These are phyloP conservation scores for Elongisporangium undulatum DNA, from an alignment of 352 stramenopile genomes.

Conservation along the genomic window DNA sequence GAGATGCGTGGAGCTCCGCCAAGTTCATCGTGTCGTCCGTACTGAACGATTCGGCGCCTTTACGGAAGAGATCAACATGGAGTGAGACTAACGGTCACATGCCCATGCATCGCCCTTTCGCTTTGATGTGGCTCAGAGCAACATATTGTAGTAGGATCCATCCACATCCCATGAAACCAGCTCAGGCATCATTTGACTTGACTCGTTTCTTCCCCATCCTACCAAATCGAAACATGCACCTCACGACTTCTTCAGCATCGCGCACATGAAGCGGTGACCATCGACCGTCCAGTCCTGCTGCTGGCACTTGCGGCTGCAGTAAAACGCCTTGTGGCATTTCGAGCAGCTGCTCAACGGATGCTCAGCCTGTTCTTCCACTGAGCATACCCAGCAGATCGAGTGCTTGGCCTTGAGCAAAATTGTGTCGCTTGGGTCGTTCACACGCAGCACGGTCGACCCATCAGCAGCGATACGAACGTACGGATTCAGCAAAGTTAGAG, in stretches of 20 bases:
- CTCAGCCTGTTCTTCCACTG: not conserved
- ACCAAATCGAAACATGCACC: not conserved
- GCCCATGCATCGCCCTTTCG: no score
- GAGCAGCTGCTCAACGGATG: not conserved
- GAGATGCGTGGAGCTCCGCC: no score
- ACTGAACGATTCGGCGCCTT: no score
- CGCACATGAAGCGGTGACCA: not conserved
- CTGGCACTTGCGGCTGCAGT: not conserved
- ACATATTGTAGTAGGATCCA: no score
- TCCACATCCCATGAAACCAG: no score
- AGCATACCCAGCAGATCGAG: not conserved
- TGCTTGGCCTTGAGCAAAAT: not conserved
- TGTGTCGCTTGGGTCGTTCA: not conserved
- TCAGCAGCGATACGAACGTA: not conserved
- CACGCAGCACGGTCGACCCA: not conserved
- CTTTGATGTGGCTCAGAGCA: no score
- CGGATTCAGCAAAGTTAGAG: not conserved
- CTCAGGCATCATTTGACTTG: no score
- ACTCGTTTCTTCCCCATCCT: not conserved
- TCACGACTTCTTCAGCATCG: not conserved
- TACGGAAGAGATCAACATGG: no score
- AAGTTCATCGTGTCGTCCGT: no score
- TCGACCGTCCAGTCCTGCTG: not conserved
- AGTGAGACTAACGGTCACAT: no score
- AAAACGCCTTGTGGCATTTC: not conserved